Conservation (phyloP, 768 basidiomycete genomes). For the Aureoboletus auriporus region DNA sequence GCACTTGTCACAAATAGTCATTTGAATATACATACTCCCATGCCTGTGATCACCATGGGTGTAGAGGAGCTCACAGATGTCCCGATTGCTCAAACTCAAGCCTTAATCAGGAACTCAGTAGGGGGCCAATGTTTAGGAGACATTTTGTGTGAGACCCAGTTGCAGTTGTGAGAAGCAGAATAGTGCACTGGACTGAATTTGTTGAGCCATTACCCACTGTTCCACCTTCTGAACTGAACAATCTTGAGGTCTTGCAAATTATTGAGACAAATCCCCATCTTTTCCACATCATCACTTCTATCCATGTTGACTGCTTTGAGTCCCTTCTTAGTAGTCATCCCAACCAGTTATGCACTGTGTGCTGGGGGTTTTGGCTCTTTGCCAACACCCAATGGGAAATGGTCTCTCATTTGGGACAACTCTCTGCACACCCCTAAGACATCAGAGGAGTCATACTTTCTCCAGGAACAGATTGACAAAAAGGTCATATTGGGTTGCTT, state of each 20-base stretch:
- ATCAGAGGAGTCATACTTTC: not conserved
- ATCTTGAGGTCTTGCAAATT: not conserved
- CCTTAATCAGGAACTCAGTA: not conserved
- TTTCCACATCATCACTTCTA: conserved; percentile 35
- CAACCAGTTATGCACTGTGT: conserved; percentile 34
- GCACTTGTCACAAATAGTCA: not conserved
- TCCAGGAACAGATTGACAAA: not conserved
- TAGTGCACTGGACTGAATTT: not conserved
- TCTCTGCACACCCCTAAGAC: not conserved
- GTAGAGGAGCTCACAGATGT: not conserved
- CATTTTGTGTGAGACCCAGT: not conserved
- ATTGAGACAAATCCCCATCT: conserved; percentile 22
- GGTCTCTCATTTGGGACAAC: not conserved
- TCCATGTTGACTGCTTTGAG: conserved; percentile 32
- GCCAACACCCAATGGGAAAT: conserved; percentile 21
- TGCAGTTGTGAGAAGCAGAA: not conserved
- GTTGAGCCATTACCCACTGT: not conserved
- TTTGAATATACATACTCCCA: not conserved
- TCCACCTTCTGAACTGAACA: not conserved
- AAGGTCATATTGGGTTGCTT: not conserved
- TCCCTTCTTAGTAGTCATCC: conserved; percentile 31
- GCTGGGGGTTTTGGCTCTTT: conserved; percentile 43
- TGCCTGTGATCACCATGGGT: not conserved
- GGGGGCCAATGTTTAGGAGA: not conserved
- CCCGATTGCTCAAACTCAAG: not conserved